Base-by-base conservation (phyloP, 345 rosid genomes). In the Salix viminalis region DNA sequence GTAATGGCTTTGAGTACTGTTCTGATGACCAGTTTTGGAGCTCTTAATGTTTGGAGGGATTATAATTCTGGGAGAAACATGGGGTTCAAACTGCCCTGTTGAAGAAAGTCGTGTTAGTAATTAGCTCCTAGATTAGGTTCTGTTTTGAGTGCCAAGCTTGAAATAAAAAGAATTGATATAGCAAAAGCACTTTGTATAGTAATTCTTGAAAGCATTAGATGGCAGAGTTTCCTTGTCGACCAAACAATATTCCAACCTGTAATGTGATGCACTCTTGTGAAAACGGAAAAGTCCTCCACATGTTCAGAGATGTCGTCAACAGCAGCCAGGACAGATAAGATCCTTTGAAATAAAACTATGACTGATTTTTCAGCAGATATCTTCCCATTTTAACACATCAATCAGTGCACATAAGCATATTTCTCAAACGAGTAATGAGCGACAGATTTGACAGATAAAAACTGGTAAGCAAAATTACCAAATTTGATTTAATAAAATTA, bases 1-100 rank as follows among this genome's bases (percentile, higher is more conserved):
- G 98, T 90, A 28, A 92, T 92, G 98, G 94, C 91, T 32, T 75
- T 91, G 84, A 91, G 98, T 41, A 82, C 93, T 3, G 82, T 91
- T 75, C 76, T 94, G 74, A 87, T 91, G 69, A 92, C 97, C 79
- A 87, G 92, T 75, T 92, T 86, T 72, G 92, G 93, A 73, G 90
- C 89, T 68, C 77, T 90, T 42, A 80, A 94, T 50, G 83, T 86
- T 34, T 94, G 91, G 97, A 87, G 84, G 28, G 89, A 92, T 68
- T 90, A 74, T 56, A 50, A 41, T 36, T 86, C 89, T 28, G 97
- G 97, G 75, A 72, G 77, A 42, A 82, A 87, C 37, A 92, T 90
- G 97, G 92, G 97, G 39, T 94, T 92, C 80, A 92, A 87, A 75
- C 71, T 80, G 34, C 94, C 92, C 36, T 91, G 97, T 77, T 90